Percentiles rank a stretch among this genome's conserved stretches.
These are phyloP conservation scores for Fusarium metavorans DNA, from an alignment of 2,329 filamentous ascomycete species.

Conservation along the genomic window DNA sequence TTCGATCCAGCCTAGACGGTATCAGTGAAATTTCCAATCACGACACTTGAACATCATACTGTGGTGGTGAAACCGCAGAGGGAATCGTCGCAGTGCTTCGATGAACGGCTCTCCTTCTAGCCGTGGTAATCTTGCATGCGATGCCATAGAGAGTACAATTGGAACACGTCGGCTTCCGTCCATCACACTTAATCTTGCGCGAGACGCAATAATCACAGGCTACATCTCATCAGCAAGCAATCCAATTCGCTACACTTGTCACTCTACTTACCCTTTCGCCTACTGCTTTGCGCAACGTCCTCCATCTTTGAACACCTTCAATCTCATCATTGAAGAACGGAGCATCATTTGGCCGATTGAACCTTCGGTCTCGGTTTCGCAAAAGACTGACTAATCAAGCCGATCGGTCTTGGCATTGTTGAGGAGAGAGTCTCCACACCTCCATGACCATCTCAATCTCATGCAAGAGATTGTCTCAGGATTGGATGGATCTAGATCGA, in stretches of 20 bases:
- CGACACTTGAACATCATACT: not conserved
- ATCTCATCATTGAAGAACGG: not conserved
- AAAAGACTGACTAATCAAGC: not conserved
- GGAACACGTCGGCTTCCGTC: slow-evolving; percentile 52
- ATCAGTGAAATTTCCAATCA: not conserved
- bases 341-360: not conserved
- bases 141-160: slow-evolving; percentile 53
- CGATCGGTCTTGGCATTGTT: not conserved
- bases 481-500: not conserved
- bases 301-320: slow-evolving; percentile 14
- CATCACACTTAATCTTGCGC: slow-evolving; percentile 56
- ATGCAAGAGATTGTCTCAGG: not conserved
- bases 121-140: slow-evolving; percentile 41
- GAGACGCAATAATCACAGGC: slow-evolving; percentile 54
- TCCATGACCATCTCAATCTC: not conserved
- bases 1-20: slow-evolving; percentile 19
- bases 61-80: not conserved
- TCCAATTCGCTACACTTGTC: no score
- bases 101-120: slow-evolving; percentile 14
- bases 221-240: not conserved
- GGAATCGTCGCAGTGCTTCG: not conserved
- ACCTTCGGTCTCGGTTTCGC: not conserved
- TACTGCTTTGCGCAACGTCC: slow-evolving; percentile 16
- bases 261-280: slow-evolving; percentile 32
- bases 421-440: not conserved